These are phyloP conservation scores for Russula emetica DNA, from an alignment of 768 basidiomycete species.

Conservation along the genomic window DNA sequence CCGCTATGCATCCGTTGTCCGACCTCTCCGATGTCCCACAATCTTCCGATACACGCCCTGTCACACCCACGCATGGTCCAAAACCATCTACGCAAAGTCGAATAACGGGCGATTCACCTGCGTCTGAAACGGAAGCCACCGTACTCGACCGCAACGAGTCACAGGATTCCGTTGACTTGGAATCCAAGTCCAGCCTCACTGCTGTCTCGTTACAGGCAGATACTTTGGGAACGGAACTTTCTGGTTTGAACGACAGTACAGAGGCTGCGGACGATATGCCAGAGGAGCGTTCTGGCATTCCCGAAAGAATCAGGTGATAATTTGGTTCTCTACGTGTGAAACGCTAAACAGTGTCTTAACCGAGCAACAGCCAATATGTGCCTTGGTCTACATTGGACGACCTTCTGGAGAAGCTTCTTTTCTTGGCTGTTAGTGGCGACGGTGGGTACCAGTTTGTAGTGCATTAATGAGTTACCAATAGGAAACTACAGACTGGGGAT, in stretches of 20 bases:
- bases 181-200: conserved; percentile 6
- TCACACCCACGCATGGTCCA: conserved; percentile 25
- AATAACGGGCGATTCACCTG: conserved; percentile 51
- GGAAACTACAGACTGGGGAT: conserved; percentile 57
- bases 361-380: conserved; percentile 48
- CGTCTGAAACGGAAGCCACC: conserved; percentile 40
- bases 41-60: neutral
- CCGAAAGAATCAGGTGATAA: conserved; percentile 47
- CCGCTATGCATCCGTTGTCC: conserved; percentile 30
- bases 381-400: conserved; percentile 77
- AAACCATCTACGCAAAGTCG: conserved; percentile 51
- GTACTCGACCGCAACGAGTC: conserved; percentile 29
- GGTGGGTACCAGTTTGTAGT: conserved; percentile 42
- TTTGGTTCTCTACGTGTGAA: neutral
- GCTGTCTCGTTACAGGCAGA: conserved; percentile 11
- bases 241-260: conserved; percentile 15
- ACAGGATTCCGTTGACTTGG: conserved; percentile 22
- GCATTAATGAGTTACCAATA: conserved; percentile 8
- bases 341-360: conserved; percentile 10
- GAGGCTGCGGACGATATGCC: conserved; percentile 19
- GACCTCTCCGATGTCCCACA: conserved; percentile 28
- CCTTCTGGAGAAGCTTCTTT: conserved; percentile 75
- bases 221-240: conserved; percentile 10
- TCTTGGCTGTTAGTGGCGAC: conserved; percentile 79
- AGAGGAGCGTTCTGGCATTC: conserved; percentile 19